Percentiles rank a stretch among this genome's conserved stretches.
Conservation (phyloP, 1,284 basidiomycete genomes). For the Mycena citricolor region DNA sequence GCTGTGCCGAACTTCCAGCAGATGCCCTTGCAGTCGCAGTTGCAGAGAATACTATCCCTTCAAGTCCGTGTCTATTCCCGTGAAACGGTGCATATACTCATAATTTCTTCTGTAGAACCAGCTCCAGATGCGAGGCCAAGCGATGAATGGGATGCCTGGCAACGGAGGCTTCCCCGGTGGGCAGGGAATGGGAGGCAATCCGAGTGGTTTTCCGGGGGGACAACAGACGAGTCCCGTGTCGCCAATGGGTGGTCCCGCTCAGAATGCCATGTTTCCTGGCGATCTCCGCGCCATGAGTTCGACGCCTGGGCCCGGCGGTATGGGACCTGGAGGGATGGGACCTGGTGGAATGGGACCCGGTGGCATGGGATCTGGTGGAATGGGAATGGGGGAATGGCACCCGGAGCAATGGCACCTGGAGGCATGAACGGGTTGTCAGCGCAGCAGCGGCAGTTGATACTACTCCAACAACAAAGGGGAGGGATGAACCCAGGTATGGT, state of each 20-base stretch:
- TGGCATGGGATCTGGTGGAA: no score
- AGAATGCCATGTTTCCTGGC: conserved; percentile 16
- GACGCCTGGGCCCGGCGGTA: conserved; percentile 14
- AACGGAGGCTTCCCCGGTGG: neutral
- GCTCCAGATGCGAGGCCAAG: conserved; percentile 7
- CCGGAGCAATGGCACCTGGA: neutral
- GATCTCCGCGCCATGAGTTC: conserved; percentile 21
- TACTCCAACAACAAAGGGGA: neutral
- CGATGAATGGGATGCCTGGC: conserved; percentile 8
- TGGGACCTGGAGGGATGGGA: conserved; percentile 7
- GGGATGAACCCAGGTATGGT: neutral
- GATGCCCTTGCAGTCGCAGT: conserved; percentile 52
- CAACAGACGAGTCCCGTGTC: conserved; percentile 30
- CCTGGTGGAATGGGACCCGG: conserved; percentile 15
- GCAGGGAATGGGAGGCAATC: neutral
- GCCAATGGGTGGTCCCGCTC: conserved; percentile 12
- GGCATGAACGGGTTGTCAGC: neutral
- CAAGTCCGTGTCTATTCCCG: conserved; percentile 43
- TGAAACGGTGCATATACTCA: conserved; percentile 8
- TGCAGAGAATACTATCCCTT: conserved; percentile 54
- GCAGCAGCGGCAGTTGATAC: no score
- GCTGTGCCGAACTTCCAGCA: conserved; percentile 53
- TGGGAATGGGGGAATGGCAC: conserved; percentile 13
- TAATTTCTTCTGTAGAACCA: conserved; percentile 10
- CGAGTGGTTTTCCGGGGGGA: no score